Evolutionary conservation across 805 yeast species (phyloP).

Genomic region (Pichia cabralensis): DNA sequence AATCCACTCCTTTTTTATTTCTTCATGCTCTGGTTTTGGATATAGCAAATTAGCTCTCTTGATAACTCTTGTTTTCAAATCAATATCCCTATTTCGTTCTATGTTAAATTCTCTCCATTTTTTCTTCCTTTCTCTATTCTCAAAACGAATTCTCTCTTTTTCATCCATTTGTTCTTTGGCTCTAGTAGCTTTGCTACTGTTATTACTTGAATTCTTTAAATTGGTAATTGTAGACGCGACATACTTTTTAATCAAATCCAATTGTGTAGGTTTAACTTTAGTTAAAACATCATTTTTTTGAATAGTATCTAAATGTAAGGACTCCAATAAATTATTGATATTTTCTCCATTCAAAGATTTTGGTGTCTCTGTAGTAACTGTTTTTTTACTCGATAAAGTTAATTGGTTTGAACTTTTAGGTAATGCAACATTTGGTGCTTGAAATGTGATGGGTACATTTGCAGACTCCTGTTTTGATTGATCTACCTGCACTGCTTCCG

Average conservation of each 20-base stretch:
- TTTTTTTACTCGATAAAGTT: too few relatives aligned
- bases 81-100: constrained; percentile 80
- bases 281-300: constrained; percentile 1
- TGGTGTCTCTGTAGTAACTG: too few relatives aligned
- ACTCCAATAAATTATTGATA: constrained; percentile 7
- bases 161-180: constrained; percentile 22
- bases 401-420: too few relatives aligned
- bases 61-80: constrained; percentile 66
- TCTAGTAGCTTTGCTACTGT: constrained; percentile 2
- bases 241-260: constrained; percentile 8
- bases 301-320: constrained; percentile 6
- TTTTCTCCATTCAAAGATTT: constrained; percentile 3
- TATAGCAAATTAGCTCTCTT: constrained; percentile 60
- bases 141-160: constrained; percentile 50
- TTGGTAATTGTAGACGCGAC: constrained; percentile 10
- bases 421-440: too few relatives aligned
- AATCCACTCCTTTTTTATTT: constrained; percentile 56
- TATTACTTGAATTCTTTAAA: constrained; percentile 3
- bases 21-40: constrained; percentile 48
- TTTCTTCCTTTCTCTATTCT: constrained; percentile 70
- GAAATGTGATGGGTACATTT: too few relatives aligned
- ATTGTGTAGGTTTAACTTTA: constrained; percentile 3
- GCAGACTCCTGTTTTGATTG: too few relatives aligned
- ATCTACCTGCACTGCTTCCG: too few relatives aligned
- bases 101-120: constrained; percentile 76